Percentiles rank a stretch among this genome's conserved stretches.
These are phyloP conservation scores for Pseudotulostoma volvatum DNA, from an alignment of 495 filamentous ascomycete genomes.

Conservation along the genomic window DNA sequence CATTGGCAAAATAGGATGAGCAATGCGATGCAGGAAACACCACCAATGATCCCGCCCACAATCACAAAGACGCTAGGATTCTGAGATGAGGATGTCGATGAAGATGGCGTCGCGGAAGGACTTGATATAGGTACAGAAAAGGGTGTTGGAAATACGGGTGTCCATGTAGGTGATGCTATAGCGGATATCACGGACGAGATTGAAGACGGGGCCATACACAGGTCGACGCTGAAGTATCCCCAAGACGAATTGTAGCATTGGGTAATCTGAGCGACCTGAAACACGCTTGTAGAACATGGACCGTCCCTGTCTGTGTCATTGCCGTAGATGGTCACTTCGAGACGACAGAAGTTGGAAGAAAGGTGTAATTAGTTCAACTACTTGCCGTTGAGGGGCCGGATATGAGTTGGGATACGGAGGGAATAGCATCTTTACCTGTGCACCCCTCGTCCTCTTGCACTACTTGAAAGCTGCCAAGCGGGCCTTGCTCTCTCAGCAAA, in stretches of 20 bases:
- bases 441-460: background rate
- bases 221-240: slow-evolving; percentile 1
- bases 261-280: background rate
- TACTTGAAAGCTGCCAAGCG: background rate
- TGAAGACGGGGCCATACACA: background rate
- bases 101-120: too few relatives aligned
- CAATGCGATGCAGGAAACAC: too few relatives aligned
- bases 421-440: background rate
- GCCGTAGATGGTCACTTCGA: background rate
- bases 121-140: too few relatives aligned
- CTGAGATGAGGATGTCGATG: too few relatives aligned
- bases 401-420: too few relatives aligned
- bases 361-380: background rate
- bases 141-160: too few relatives aligned
- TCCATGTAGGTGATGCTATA: too few relatives aligned
- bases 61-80: too few relatives aligned
- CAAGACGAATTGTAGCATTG: background rate
- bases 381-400: background rate
- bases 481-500: background rate
- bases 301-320: background rate
- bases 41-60: too few relatives aligned
- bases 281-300: background rate
- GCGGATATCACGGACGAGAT: too few relatives aligned
- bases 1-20: too few relatives aligned
- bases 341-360: background rate